These are phyloP conservation scores for Arthrobotrys megalospora DNA, from an alignment of 2,329 filamentous ascomycete species.

Conservation along the genomic window DNA sequence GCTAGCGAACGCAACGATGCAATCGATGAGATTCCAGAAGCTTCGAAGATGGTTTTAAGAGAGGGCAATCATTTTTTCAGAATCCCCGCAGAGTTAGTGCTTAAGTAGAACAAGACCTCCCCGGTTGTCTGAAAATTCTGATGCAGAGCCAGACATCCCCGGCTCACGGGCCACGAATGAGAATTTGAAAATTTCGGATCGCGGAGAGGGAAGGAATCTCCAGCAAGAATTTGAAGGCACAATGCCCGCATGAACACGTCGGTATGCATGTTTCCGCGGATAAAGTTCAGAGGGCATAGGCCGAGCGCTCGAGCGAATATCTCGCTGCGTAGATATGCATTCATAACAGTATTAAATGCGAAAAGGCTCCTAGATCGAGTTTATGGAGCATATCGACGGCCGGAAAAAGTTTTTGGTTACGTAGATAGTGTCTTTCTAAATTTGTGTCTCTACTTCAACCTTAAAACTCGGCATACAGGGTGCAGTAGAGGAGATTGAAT, in stretches of 20 bases:
- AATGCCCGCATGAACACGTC: slow-evolving; percentile 1
- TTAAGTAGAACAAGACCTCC: too few species aligned
- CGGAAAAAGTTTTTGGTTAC: not conserved
- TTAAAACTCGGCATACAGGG: not conserved
- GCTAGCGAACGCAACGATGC: too few species aligned
- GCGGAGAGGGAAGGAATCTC: not conserved
- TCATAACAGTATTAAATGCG: not conserved
- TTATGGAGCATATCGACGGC: not conserved
- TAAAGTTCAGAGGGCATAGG: not conserved
- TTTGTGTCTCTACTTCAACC: not conserved
- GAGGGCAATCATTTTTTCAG: too few species aligned
- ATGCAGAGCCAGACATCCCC: not conserved
- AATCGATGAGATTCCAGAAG: too few species aligned
- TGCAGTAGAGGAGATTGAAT: not conserved
- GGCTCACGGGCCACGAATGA: not conserved
- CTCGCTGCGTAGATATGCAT: not conserved
- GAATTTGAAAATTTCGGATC: not conserved
- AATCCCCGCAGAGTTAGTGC: too few species aligned
- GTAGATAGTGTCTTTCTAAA: not conserved
- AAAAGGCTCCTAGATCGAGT: not conserved
- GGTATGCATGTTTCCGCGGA: slow-evolving; percentile 11
- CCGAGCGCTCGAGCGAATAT: not conserved
- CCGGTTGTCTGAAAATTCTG: too few species aligned
- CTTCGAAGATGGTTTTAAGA: too few species aligned
- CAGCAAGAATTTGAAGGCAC: not conserved